Evolutionary conservation across 768 basidiomycete genomes (phyloP), one percentile per base, ranked within the genome.

Genomic region (Collybia sp.): DNA sequence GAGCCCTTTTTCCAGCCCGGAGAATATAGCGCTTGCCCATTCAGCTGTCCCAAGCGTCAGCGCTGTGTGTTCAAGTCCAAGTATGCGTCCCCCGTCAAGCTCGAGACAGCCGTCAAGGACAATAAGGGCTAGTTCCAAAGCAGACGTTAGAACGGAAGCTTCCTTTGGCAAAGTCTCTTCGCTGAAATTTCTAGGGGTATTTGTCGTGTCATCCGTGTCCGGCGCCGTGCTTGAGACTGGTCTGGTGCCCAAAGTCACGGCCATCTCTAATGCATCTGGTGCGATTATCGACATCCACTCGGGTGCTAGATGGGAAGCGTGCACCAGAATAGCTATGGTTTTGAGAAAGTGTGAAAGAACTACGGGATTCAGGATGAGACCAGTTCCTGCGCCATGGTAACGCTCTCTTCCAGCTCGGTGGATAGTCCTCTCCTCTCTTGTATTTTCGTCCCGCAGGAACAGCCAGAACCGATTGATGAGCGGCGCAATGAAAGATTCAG

Each of bases 391-490:
- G 1, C 86, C 80, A 12, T 75, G 74, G 56, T 89, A 91, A 44
- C 72, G 72, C 35, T 74, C 62, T 19, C 81, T 59, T n/a, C 68
- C 69, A 19, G 75, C 66, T n/a, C 71, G 71, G 34, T 74, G 73
- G 2, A 77, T 72, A 2, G 85, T 85, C 35, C 88, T 76, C 43
- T 80, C 76, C 57, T 92, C 88, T 32, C 90, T 76, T 2, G 78
- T 73, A 54, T 88, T 82, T 56, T 89, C 84, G 54, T 95, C 92
- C 6, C 88, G 80, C 38, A 96, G 78, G 66, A 94, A 91, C n/a
- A 76, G 59, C 93, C 93, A 99, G 66, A 98, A 96, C n/a, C 85
- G 80, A 54, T 93, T 87, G 66, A 97, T 78, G 43, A 98, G 70
- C 0, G 96, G 96, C 48, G 84, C 79, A 42, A 96, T 78, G 67